Conservation (phyloP, 2,329 filamentous ascomycete genomes). For the Hortaea sp. region DNA sequence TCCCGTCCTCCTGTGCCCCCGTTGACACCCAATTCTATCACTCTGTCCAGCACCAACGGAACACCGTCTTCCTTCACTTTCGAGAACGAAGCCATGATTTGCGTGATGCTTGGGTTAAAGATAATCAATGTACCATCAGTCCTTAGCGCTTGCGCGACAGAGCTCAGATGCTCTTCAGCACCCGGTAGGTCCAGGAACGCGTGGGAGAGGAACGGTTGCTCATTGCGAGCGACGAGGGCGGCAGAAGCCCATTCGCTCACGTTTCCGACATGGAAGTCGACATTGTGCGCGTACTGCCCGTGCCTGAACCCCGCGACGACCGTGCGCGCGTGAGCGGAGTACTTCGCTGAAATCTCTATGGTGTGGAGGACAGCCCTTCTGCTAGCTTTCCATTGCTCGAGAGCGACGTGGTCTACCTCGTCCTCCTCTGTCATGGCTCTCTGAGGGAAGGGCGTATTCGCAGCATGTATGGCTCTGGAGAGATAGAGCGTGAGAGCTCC, state of each 20-base stretch:
- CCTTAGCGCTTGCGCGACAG: slow-evolving; percentile 48
- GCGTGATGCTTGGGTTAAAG: slow-evolving; percentile 70
- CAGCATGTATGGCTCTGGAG: slow-evolving; percentile 64
- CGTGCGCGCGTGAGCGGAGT: slow-evolving; percentile 54
- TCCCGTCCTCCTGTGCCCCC: slow-evolving; percentile 46
- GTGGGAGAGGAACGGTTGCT: slow-evolving; percentile 56
- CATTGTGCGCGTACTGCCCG: slow-evolving; percentile 58
- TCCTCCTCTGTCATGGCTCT: slow-evolving; percentile 16
- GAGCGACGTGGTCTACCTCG: slow-evolving; percentile 11
- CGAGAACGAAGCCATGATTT: slow-evolving; percentile 57
- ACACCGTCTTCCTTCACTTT: slow-evolving; percentile 44
- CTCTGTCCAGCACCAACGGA: slow-evolving; percentile 48
- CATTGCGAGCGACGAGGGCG: slow-evolving; percentile 35
- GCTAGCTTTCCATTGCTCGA: slow-evolving; percentile 27
- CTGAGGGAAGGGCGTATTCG: slow-evolving; percentile 44
- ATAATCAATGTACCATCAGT: slow-evolving; percentile 56
- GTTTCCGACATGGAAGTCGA: slow-evolving; percentile 64
- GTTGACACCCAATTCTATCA: slow-evolving; percentile 46
- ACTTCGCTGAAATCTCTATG: slow-evolving; percentile 53
- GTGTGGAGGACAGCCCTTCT: slow-evolving; percentile 66
- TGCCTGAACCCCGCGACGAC: slow-evolving; percentile 57
- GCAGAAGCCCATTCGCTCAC: slow-evolving; percentile 53
- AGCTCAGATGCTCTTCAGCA: slow-evolving; percentile 43
- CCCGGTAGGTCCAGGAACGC: slow-evolving; percentile 65
- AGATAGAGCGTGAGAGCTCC: slow-evolving; percentile 68